A percentile compares a stretch with the other conserved stretches of the same genome.
These are phyloP conservation scores for Talaromyces sp. DNA, from an alignment of 2,329 filamentous ascomycete genomes.

Conservation along the genomic window DNA sequence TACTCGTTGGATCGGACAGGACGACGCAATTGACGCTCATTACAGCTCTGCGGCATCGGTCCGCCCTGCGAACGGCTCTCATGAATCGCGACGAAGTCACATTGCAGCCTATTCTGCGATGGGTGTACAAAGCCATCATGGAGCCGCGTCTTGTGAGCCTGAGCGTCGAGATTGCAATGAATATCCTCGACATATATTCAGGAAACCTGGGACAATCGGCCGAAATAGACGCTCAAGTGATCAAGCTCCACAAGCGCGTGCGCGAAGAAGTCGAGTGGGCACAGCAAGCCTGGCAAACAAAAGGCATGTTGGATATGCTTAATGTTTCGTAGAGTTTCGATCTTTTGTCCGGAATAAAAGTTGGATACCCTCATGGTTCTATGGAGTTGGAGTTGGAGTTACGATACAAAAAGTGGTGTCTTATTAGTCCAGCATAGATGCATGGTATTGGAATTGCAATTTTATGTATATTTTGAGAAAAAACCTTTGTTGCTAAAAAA, in stretches of 20 bases:
- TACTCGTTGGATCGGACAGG: conserved; percentile 59
- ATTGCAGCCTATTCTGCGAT: conserved; percentile 76
- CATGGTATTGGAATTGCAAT: not conserved
- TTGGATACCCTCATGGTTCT: conserved; percentile 12
- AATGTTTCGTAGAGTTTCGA: conserved; percentile 23
- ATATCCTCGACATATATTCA: conserved; percentile 82
- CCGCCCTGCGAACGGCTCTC: conserved; percentile 75
- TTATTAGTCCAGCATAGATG: not conserved
- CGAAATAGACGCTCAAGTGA: conserved; percentile 67
- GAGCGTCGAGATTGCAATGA: conserved; percentile 76
- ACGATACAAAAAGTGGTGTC: not conserved
- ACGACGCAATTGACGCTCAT: conserved; percentile 70
- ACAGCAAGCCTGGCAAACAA: conserved; percentile 74
- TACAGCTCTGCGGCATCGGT: conserved; percentile 80
- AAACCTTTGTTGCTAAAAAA: not conserved
- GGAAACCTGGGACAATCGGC: conserved; percentile 70
- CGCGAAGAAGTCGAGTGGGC: conserved; percentile 74
- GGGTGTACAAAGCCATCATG: conserved; percentile 74
- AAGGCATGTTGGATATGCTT: conserved; percentile 82
- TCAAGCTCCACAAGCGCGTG: conserved; percentile 65
- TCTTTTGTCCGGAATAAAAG: not conserved
- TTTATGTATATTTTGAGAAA: not conserved
- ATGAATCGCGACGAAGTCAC: conserved; percentile 74
- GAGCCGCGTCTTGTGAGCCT: conserved; percentile 77
- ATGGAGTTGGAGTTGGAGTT: conserved; percentile 8